Evolutionary conservation across 2,329 filamentous ascomycete species (phyloP).

Genomic region (Colletotrichum godetiae): DNA sequence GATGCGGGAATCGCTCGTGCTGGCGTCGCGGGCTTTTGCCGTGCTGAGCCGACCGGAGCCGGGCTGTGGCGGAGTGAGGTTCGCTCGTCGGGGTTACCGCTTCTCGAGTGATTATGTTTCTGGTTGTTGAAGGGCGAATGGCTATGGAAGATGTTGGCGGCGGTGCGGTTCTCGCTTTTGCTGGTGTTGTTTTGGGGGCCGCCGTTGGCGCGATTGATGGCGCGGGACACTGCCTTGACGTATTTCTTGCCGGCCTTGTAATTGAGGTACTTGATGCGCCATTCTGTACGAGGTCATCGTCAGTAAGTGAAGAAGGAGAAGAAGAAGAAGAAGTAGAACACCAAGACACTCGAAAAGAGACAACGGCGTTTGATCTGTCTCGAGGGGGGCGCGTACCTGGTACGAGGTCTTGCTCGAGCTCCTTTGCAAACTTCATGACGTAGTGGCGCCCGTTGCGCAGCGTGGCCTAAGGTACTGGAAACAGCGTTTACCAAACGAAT

Average conservation of each 20-base stretch:
- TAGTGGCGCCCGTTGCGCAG: conserved; percentile 31
- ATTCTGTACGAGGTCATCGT: conserved; percentile 65
- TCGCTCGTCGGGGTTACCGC: conserved; percentile 37
- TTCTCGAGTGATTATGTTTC: background rate
- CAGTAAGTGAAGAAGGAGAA: background rate
- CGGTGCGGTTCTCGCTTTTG: conserved; percentile 17
- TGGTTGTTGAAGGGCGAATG: conserved; percentile 23
- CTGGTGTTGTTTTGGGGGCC: conserved; percentile 8
- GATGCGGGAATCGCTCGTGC: conserved; percentile 38
- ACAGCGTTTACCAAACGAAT: background rate
- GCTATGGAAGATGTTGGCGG: conserved; percentile 5
- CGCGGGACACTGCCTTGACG: conserved; percentile 83
- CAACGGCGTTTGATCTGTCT: background rate
- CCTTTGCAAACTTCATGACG: conserved; percentile 77
- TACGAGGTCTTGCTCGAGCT: conserved; percentile 88
- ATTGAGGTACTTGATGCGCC: conserved; percentile 92
- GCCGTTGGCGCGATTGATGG: conserved; percentile 68
- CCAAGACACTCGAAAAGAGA: background rate
- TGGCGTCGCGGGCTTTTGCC: conserved; percentile 35
- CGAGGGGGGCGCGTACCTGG: conserved; percentile 66
- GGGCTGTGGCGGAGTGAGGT: conserved; percentile 41
- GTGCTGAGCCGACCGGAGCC: conserved; percentile 40
- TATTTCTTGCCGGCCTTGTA: conserved; percentile 97
- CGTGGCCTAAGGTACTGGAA: background rate
- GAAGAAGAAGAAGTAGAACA: background rate